phyloP scores from a whole-genome alignment of 2,329 filamentous ascomycete species.

The Fusarium algeriense region DNA sequence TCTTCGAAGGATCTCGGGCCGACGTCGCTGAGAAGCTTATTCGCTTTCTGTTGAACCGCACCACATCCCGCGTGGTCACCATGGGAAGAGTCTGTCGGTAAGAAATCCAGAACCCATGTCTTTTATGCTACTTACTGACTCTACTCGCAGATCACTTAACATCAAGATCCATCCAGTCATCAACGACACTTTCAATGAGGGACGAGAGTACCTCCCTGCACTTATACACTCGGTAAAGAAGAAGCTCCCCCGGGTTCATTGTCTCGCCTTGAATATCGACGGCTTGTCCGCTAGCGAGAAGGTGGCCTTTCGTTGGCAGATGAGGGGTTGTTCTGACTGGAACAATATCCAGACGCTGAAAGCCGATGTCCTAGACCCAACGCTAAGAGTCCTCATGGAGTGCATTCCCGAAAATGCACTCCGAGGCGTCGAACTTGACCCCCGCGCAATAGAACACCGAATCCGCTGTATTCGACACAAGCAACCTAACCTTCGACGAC shows the following conservation, averaged over 20 bases:
- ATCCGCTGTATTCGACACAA: too few species aligned
- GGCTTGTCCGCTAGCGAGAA: not conserved
- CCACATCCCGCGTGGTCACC: not conserved
- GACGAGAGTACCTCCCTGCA: not conserved
- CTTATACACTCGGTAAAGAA: not conserved
- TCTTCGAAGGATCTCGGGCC: fast-evolving
- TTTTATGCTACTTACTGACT: not conserved
- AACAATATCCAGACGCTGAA: too few species aligned
- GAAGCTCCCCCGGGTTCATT: fast-evolving
- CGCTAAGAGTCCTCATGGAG: too few species aligned
- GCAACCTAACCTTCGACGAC: too few species aligned
- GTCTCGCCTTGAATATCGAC: not conserved
- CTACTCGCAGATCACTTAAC: not conserved
- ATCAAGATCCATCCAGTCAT: not conserved
- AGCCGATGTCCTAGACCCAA: too few species aligned
- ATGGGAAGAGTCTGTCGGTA: not conserved
- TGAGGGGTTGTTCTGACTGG: too few species aligned
- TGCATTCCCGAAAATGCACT: too few species aligned
- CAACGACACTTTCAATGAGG: not conserved
- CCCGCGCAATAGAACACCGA: too few species aligned
- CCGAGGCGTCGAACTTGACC: too few species aligned
- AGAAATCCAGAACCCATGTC: not conserved
- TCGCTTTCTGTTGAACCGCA: fast-evolving
- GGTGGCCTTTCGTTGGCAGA: not conserved
- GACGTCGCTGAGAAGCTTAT: fast-evolving